Evolutionary conservation across 73 alveolate genomes (phyloP).

Genomic region (Paramecium caudatum): DNA sequence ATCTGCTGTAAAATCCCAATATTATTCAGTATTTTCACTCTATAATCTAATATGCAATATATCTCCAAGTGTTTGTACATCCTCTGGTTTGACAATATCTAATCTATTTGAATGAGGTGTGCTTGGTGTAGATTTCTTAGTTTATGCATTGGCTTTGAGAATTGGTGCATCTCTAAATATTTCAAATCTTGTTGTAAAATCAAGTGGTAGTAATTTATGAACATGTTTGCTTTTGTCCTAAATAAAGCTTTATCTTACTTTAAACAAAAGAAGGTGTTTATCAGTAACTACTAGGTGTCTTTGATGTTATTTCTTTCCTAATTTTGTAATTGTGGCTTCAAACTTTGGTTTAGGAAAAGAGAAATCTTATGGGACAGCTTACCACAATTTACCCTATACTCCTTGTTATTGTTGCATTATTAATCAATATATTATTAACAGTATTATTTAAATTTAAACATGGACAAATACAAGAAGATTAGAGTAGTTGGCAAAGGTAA

Average conservation of each 20-base stretch:
- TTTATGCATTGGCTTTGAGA: slow-evolving; percentile 16
- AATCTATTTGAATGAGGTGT: slow-evolving; percentile 22
- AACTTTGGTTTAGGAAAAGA: slow-evolving; percentile 3
- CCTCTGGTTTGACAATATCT: slow-evolving; percentile 68
- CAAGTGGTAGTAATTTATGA: slow-evolving; percentile 50
- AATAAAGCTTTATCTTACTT: neutral
- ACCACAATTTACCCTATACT: slow-evolving; percentile 34
- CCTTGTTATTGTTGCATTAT: slow-evolving; percentile 19
- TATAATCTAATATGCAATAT: slow-evolving; percentile 32
- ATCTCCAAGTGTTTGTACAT: slow-evolving; percentile 36
- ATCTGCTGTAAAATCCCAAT: slow-evolving; percentile 69
- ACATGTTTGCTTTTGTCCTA: slow-evolving; percentile 38
- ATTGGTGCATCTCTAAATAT: slow-evolving; percentile 57
- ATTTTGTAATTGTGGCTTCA: slow-evolving; percentile 31
- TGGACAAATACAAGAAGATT: slow-evolving; percentile 80
- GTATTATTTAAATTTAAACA: slow-evolving; percentile 3
- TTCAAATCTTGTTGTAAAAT: slow-evolving; percentile 57
- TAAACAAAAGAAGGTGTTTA: slow-evolving; percentile 20
- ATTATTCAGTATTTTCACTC: slow-evolving; percentile 30
- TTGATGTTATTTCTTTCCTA: slow-evolving; percentile 28
- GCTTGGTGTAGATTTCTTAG: slow-evolving; percentile 11
- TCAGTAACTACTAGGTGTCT: slow-evolving; percentile 50
- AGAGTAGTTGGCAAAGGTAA: slow-evolving; percentile 91
- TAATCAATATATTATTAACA: neutral
- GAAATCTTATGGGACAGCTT: slow-evolving; percentile 34